Evolutionary conservation across 441 rosid species (phyloP), one percentile per base, ranked within the genome.

Genomic region (Flueggea neowawraea): DNA sequence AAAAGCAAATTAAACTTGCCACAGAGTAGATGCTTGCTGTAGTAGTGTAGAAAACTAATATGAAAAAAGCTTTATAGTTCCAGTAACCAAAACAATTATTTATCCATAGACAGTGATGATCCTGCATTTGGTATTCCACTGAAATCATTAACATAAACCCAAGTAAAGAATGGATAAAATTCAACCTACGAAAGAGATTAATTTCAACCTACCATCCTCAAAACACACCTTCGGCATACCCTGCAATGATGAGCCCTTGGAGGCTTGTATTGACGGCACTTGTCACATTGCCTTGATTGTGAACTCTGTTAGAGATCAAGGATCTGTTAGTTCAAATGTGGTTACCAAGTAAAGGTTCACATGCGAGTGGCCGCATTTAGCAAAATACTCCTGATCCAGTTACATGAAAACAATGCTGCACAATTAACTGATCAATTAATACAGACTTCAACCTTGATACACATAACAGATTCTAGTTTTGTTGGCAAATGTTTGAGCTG

Each of bases 241-340:
- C 88, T 84, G 73, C 97, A 87, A 67, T 91, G 97, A 68, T 91
- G 97, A 71, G 96, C 80, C 75, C 97, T 78, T 1, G 76, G 88
- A 71, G 96, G 96, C 72, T 89, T 91, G 70, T 70, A 75, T 1
- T 67, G 67, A 54, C 79, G 79, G 58, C 97, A 91, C 66, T 82
- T 87, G 32, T 87, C 88, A 67, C 96, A 91, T 50, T 63, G 76
- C 73, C 83, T 85, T 64, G 65, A 61, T 60, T 76, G 74, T 47
- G 65, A 70, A 72, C 57, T 75, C 90, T 86, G 69, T 22, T 5
- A 9, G 64, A 54, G 12, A 62, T 54, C 44, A 57, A 52, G 32
- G 72, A 71, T 59, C 31, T 5, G 48, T 28, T 48, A 6, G 48
- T 50, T 48, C 33, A 52, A 17, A 15, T 2, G 28, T 22, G 28